phyloP scores from a whole-genome alignment of 2,329 filamentous ascomycete genomes.

The Diaporthe sp. region DNA sequence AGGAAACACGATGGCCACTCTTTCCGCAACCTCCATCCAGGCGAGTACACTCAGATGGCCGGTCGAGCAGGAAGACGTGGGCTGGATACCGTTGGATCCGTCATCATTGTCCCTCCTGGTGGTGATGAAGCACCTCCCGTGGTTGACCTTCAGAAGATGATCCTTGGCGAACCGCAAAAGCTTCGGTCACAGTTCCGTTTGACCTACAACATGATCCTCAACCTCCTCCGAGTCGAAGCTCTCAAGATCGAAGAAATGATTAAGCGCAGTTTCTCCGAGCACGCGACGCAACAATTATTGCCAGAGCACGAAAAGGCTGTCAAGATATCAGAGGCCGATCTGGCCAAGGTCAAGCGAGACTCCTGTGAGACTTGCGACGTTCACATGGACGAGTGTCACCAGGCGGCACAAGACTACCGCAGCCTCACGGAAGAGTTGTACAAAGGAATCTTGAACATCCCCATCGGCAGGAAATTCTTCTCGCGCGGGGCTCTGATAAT shows the following conservation, averaged over 20 bases:
- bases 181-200: slow-evolving; percentile 94
- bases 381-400: slow-evolving; percentile 83
- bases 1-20: slow-evolving; percentile 94
- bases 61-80: slow-evolving; percentile 93
- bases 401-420: slow-evolving; percentile 83
- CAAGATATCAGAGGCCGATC: slow-evolving; percentile 88
- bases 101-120: slow-evolving; percentile 89
- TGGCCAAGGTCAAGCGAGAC: slow-evolving; percentile 90
- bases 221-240: slow-evolving; percentile 92
- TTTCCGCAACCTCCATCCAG: slow-evolving; percentile 90
- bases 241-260: slow-evolving; percentile 99
- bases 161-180: slow-evolving; percentile 94
- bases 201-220: slow-evolving; percentile 99
- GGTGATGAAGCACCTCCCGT: slow-evolving; percentile 90
- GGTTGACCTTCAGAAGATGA: slow-evolving; percentile 88
- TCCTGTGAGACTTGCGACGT: slow-evolving; percentile 83
- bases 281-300: slow-evolving; percentile 92
- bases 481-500: slow-evolving; percentile 80
- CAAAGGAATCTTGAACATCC: slow-evolving; percentile 79
- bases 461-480: slow-evolving; percentile 84
- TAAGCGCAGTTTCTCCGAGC: slow-evolving; percentile 98
- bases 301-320: slow-evolving; percentile 97
- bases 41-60: slow-evolving; percentile 99
- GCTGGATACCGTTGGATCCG: slow-evolving; percentile 90
- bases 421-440: slow-evolving; percentile 85